These are phyloP conservation scores for Dipteronia sinensis DNA, from an alignment of 345 rosid genomes.

Conservation along the genomic window DNA sequence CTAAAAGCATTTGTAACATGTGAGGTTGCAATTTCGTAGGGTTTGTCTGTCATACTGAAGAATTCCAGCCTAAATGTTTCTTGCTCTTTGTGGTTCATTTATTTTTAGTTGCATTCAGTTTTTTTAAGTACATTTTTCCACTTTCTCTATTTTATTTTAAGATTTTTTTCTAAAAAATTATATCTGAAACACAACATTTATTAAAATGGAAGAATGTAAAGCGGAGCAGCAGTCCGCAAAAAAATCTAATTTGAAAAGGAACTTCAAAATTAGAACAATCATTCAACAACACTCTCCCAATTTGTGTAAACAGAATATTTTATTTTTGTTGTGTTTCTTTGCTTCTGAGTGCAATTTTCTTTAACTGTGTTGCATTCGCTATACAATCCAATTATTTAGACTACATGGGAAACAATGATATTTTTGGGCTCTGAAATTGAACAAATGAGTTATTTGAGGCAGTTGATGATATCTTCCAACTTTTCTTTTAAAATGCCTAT, in stretches of 20 bases:
- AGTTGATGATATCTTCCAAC: background rate
- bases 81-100: no score
- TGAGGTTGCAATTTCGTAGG: background rate
- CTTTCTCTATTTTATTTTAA: no score
- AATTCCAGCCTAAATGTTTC: background rate
- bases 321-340: background rate
- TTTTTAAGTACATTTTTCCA: no score
- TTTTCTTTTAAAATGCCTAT: background rate
- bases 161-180: no score
- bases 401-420: background rate
- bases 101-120: no score
- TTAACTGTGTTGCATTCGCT: background rate
- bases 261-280: background rate
- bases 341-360: background rate
- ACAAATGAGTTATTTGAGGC: background rate
- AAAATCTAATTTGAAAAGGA: background rate
- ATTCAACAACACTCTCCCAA: background rate
- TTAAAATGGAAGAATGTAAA: background rate
- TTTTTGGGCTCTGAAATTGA: background rate
- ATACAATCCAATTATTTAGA: background rate
- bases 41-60: background rate
- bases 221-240: background rate
- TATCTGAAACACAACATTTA: no score
- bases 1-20: background rate
- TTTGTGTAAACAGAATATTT: background rate